These are phyloP conservation scores for Rhodomyrtus tomentosa DNA, from an alignment of 345 rosid genomes.

Conservation along the genomic window DNA sequence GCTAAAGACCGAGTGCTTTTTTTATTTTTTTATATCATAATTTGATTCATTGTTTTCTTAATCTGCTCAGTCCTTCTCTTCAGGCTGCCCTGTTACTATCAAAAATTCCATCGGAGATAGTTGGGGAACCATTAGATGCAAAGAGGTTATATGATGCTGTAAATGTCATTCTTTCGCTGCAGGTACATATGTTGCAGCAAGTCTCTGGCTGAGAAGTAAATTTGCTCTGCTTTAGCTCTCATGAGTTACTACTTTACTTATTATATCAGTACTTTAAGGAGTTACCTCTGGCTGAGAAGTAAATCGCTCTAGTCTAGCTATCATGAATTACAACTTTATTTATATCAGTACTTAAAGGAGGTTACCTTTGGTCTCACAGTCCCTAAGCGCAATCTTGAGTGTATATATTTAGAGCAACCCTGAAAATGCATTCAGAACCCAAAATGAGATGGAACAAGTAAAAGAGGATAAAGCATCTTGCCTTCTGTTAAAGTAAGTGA, in stretches of 20 bases:
- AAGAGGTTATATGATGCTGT: conserved; percentile 65
- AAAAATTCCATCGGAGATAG: conserved; percentile 56
- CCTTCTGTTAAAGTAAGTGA: not conserved
- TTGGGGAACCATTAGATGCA: conserved; percentile 66
- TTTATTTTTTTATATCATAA: not conserved
- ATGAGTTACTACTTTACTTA: not conserved
- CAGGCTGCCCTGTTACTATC: conserved; percentile 76
- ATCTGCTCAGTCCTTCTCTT: conserved; percentile 2
- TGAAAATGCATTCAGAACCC: not conserved
- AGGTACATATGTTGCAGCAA: conserved; percentile 35
- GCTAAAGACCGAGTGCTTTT: not conserved
- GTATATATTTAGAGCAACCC: not conserved
- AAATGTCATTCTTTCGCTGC: conserved; percentile 77
- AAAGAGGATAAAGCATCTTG: not conserved
- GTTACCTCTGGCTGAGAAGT: not conserved
- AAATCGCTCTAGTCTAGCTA: not conserved
- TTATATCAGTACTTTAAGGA: not conserved
- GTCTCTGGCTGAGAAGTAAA: not conserved
- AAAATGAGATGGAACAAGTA: not conserved
- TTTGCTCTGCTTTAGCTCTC: not conserved
- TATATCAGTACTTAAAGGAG: not conserved
- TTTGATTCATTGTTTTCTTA: not conserved
- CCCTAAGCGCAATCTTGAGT: not conserved
- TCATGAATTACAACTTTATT: not conserved
- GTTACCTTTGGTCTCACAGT: not conserved